Conservation (phyloP, 2,329 filamentous ascomycete species). For the Atkinsonella texensis region DNA sequence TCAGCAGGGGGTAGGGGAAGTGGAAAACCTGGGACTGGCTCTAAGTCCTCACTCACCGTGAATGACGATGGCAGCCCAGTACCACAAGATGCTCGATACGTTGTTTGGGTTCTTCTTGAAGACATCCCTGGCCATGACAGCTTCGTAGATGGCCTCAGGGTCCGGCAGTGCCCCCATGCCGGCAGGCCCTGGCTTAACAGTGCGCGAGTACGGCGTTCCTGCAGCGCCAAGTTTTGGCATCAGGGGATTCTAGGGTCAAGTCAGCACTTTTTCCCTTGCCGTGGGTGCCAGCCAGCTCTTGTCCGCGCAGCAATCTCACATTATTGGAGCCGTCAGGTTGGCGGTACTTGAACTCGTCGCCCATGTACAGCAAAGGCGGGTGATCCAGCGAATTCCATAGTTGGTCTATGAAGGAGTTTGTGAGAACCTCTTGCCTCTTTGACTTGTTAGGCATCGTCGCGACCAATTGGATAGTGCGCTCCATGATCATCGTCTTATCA, state of each 20-base stretch:
- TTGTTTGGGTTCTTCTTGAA: constrained; percentile 56
- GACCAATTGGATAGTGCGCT: constrained; percentile 59
- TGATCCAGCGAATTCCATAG: constrained; percentile 64
- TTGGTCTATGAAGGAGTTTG: constrained; percentile 53
- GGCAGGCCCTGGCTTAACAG: constrained; percentile 45
- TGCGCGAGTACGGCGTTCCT: constrained; percentile 54
- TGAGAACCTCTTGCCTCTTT: constrained; percentile 48
- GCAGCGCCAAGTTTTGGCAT: constrained; percentile 55
- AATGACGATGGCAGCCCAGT: constrained; percentile 62
- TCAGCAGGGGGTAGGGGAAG: not conserved
- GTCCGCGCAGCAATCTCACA: constrained; percentile 18
- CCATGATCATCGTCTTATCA: constrained; percentile 70
- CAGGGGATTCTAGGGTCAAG: constrained; percentile 41
- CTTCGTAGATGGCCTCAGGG: constrained; percentile 49
- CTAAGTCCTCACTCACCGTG: constrained; percentile 36
- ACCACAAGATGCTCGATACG: constrained; percentile 59
- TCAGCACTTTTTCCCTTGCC: not conserved
- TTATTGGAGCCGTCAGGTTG: constrained; percentile 61
- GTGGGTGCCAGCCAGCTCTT: not conserved
- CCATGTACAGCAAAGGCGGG: constrained; percentile 54
- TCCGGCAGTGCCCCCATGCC: constrained; percentile 57
- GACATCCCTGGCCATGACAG: constrained; percentile 39
- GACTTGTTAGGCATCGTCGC: constrained; percentile 51
- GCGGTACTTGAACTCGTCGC: constrained; percentile 52
- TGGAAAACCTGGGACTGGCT: not conserved